Conservation (phyloP, 192 early-diverging fungal species). For the Podila horticola region DNA sequence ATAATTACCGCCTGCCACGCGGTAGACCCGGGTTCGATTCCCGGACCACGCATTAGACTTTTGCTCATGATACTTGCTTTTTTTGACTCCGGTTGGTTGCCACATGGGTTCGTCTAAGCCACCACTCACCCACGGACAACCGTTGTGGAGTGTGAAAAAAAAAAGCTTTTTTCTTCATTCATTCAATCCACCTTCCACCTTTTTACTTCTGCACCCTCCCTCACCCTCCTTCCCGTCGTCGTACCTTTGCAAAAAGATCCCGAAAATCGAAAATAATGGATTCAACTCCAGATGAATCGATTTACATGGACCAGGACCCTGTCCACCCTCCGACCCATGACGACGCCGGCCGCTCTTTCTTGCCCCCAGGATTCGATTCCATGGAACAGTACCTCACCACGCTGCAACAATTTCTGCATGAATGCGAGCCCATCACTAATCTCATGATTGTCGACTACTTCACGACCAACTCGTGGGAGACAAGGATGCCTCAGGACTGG, state of each 20-base stretch:
- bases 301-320: too few relatives aligned
- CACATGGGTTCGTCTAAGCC: neutral
- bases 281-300: too few relatives aligned
- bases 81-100: neutral
- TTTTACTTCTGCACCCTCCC: neutral
- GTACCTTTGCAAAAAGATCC: neutral
- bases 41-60: conserved; percentile 65
- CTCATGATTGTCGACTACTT: conserved; percentile 61
- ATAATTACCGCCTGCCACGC: conserved; percentile 83
- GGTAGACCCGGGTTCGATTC: conserved; percentile 83
- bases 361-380: conserved; percentile 33
- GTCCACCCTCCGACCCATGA: neutral
- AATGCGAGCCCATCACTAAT: conserved; percentile 30
- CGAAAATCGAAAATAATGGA: too few relatives aligned
- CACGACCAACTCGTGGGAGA: conserved; percentile 57
- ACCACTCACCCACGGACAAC: neutral
- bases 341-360: conserved; percentile 6
- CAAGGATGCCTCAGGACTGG: conserved; percentile 55
- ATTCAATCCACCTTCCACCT: neutral
- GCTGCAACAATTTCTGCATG: conserved; percentile 15
- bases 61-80: neutral
- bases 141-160: neutral
- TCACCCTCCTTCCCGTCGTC: neutral
- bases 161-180: neutral
- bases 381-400: conserved; percentile 28